Evolutionary conservation across 2,329 filamentous ascomycete genomes (phyloP), one percentile per base, ranked within the genome.

Genomic region (Seiridium cupressi): DNA sequence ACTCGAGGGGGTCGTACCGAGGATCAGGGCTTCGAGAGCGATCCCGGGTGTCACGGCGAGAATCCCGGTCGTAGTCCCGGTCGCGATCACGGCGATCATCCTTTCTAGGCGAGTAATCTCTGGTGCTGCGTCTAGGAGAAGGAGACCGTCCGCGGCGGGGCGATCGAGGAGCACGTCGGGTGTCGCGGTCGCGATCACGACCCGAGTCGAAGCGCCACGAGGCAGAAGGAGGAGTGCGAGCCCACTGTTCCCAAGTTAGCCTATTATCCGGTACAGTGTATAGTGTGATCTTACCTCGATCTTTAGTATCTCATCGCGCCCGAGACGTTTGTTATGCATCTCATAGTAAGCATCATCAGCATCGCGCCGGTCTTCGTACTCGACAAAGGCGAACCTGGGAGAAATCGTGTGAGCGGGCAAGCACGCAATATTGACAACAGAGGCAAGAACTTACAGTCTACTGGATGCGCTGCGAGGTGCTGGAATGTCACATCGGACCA

Each of bases 321-420:
- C 93, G 69, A 99, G 93, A 67, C 94, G 92, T 87, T 97, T 97
- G 83, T 98, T 98, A 75, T 99, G 95, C 95, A 99, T 99, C 81
- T 99, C 95, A 77, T 99, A 92, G 76, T 99, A 99, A 53, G 95
- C 95, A 80, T 99, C 95, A 77, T 99, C 95, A 65, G 95, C 93
- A 83, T 99, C 95, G 69, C 95, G 93, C 70, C 94, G 92, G 77
- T 93, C 96, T 82, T 99, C 95, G 77, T 99, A 99, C 80, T 99
- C 95, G 66, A 99, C 95, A 76, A 99, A 99, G 44, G 95, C 95
- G 76, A 99, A 99, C 68, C 95, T 88, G 34, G 1, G 42, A 4
- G 38, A 7, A 7, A 42, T 42, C 18, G 38, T 42, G 38, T 42
- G 13, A 42, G 38, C 38, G 18, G 18, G 18, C 38, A 42, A 36